A percentile compares a stretch with the other conserved stretches of the same genome.
phyloP scores from a whole-genome alignment of 768 basidiomycete genomes.

The Coprinopsis marcescibilis region DNA sequence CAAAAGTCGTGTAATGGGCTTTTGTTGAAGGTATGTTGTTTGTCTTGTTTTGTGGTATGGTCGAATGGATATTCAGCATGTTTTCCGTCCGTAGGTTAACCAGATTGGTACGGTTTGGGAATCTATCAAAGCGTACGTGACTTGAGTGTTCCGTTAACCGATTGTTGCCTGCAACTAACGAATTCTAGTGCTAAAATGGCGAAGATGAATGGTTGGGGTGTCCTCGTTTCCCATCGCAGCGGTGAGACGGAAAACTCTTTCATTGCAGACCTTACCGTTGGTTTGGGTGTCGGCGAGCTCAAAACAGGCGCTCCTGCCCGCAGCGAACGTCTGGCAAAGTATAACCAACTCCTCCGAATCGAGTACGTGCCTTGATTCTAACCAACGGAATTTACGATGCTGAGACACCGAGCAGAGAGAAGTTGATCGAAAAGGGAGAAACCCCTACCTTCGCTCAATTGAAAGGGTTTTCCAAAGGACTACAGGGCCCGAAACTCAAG shows the following conservation, averaged over 20 bases:
- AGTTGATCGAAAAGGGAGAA: too few species aligned
- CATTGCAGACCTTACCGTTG: conserved; percentile 94
- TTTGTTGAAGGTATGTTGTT: conserved; percentile 95
- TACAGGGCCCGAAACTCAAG: too few species aligned
- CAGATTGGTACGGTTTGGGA: conserved; percentile 99
- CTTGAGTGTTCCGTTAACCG: conserved; percentile 17
- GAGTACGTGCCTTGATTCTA: too few species aligned
- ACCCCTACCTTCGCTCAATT: too few species aligned
- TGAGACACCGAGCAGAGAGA: too few species aligned
- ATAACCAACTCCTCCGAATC: conserved; percentile 86
- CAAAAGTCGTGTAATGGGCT: conserved; percentile 99
- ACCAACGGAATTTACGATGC: too few species aligned
- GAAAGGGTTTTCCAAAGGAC: too few species aligned
- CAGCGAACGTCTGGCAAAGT: conserved; percentile 94
- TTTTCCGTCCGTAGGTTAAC: too few species aligned
- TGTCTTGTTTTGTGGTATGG: too few species aligned
- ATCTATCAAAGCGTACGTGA: conserved; percentile 97
- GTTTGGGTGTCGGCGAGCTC: conserved; percentile 89
- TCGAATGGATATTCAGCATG: too few species aligned
- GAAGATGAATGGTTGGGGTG: conserved; percentile 95
- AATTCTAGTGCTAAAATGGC: conserved; percentile 79
- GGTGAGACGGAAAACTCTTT: conserved; percentile 98
- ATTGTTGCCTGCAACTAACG: conserved; percentile 1
- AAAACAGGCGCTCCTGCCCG: conserved; percentile 98
- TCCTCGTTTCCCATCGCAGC: conserved; percentile 99